Percentiles rank a stretch among this genome's conserved stretches.
These are phyloP conservation scores for Astrephomene gubernaculifera DNA, from an alignment of 139 green algal genomes.

Conservation along the genomic window DNA sequence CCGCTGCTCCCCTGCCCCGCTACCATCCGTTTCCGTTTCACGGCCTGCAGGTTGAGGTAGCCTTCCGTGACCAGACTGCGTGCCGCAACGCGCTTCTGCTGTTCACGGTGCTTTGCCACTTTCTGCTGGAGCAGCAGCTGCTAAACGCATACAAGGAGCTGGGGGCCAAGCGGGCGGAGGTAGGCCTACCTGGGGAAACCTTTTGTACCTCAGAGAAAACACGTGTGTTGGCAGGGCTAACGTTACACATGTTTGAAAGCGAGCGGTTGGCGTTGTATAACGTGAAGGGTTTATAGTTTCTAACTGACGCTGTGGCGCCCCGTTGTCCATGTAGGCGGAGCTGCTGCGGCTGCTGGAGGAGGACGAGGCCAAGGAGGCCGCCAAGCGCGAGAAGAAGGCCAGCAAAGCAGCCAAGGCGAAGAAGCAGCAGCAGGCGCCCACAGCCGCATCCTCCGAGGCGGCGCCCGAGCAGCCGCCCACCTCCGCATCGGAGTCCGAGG, in stretches of 20 bases:
- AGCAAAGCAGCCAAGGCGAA: constrained; percentile 34
- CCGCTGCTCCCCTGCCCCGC: too few species aligned
- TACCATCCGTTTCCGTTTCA: not conserved
- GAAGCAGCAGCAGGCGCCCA: constrained; percentile 1
- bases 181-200: too few species aligned
- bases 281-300: too few species aligned
- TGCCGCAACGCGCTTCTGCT: constrained; percentile 69
- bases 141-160: constrained; percentile 58
- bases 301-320: too few species aligned
- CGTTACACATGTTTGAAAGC: too few species aligned
- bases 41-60: constrained; percentile 53
- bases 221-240: too few species aligned
- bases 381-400: constrained; percentile 39
- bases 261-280: too few species aligned
- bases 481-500: constrained; percentile 7
- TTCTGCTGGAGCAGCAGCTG: constrained; percentile 65
- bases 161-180: constrained; percentile 57
- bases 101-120: constrained; percentile 57
- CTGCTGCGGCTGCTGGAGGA: constrained; percentile 39
- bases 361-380: constrained; percentile 42
- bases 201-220: too few species aligned
- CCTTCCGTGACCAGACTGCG: constrained; percentile 66
- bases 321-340: constrained; percentile 3
- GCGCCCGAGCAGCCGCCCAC: not conserved
- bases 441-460: not conserved